Percentiles rank a stretch among this genome's conserved stretches.
Evolutionary conservation across 352 stramenopile species (phyloP).

Genomic region (Albugo candida): DNA sequence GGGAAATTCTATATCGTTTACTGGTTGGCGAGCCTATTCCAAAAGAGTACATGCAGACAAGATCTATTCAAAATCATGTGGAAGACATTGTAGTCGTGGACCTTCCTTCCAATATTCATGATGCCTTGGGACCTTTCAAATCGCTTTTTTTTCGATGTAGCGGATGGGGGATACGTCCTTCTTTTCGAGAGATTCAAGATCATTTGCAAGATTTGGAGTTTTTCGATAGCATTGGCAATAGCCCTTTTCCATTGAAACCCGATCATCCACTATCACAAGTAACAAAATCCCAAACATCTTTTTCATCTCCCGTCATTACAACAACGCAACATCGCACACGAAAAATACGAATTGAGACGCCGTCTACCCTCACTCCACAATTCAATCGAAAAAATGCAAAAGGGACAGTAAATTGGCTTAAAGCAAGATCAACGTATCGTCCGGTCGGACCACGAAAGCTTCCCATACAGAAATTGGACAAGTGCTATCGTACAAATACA

Average conservation of each 20-base stretch:
- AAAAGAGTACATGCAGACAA: slow-evolving; percentile 41
- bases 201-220: slow-evolving; percentile 58
- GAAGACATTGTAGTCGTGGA: slow-evolving; percentile 52
- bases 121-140: slow-evolving; percentile 40
- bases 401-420: slow-evolving; percentile 61
- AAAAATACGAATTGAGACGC: not conserved
- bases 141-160: slow-evolving; percentile 53
- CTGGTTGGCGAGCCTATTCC: slow-evolving; percentile 66
- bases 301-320: slow-evolving; percentile 2
- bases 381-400: slow-evolving; percentile 10
- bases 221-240: slow-evolving; percentile 59
- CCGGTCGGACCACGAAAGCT: slow-evolving; percentile 16
- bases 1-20: slow-evolving; percentile 60
- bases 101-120: slow-evolving; percentile 29
- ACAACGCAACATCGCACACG: slow-evolving; percentile 1
- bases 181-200: slow-evolving; percentile 61
- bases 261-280: slow-evolving; percentile 25
- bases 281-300: slow-evolving; percentile 26
- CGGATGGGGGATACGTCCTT: slow-evolving; percentile 53
- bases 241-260: slow-evolving; percentile 59
- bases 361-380: not conserved
- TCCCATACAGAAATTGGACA: slow-evolving; percentile 1
- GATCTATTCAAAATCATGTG: slow-evolving; percentile 50
- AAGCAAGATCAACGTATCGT: slow-evolving; percentile 16
- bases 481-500: not conserved